phyloP scores from a whole-genome alignment of 805 yeast genomes.

The Metschnikowia shivogae region DNA sequence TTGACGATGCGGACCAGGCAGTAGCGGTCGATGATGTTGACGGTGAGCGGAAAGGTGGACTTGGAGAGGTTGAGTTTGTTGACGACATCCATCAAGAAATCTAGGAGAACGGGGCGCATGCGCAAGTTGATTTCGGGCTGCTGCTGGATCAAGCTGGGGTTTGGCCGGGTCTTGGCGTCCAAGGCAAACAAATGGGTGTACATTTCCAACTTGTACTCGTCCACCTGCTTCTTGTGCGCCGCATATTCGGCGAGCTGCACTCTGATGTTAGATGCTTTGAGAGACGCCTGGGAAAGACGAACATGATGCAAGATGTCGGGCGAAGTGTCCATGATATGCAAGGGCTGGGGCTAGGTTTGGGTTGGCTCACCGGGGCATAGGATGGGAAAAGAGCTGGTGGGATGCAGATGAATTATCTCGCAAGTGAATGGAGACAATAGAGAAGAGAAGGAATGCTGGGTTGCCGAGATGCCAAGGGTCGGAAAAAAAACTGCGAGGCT shows the following conservation, averaged over 20 bases:
- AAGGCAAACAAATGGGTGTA: conserved; percentile 29
- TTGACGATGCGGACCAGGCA: conserved; percentile 43
- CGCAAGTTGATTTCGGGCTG: conserved; percentile 44
- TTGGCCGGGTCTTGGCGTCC: conserved; percentile 22
- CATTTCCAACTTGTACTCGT: conserved; percentile 45
- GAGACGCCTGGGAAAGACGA: conserved; percentile 27
- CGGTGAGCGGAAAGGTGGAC: conserved; percentile 42
- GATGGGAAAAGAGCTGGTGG: not conserved
- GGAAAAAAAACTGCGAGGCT: conserved; percentile 1
- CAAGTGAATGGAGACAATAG: conserved; percentile 5
- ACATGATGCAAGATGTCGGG: conserved; percentile 19
- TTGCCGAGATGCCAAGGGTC: not conserved
- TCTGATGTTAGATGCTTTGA: conserved; percentile 38
- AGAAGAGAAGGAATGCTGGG: conserved; percentile 5
- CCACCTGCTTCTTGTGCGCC: conserved; percentile 40
- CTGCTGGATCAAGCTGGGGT: conserved; percentile 35
- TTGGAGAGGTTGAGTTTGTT: conserved; percentile 38
- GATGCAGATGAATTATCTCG: not conserved
- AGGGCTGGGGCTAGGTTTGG: not conserved
- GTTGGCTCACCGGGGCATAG: conserved; percentile 1
- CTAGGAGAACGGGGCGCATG: conserved; percentile 42
- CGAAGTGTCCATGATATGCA: conserved; percentile 11
- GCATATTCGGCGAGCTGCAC: conserved; percentile 44
- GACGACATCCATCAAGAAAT: conserved; percentile 43
- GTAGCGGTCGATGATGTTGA: conserved; percentile 41